phyloP scores from a whole-genome alignment of 495 filamentous ascomycete genomes.

The Aspergillus affinis region DNA sequence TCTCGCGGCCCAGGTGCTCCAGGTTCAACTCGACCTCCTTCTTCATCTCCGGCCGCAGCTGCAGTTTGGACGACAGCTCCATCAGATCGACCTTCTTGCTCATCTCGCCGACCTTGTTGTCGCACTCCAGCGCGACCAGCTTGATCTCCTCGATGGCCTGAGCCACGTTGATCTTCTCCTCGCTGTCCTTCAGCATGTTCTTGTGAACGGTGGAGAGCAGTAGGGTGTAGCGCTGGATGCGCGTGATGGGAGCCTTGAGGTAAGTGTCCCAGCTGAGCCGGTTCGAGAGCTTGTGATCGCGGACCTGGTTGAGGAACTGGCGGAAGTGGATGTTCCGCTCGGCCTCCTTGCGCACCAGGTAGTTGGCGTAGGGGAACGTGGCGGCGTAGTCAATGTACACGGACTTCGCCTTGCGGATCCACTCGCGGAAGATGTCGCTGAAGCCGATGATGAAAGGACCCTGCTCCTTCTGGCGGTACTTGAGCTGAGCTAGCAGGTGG shows the following conservation, averaged over 20 bases:
- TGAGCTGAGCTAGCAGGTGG: constrained; percentile 89
- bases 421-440: constrained; percentile 97
- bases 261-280: constrained; percentile 93
- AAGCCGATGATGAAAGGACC: constrained; percentile 93
- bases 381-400: constrained; percentile 93
- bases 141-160: constrained; percentile 95
- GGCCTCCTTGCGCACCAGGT: constrained; percentile 79
- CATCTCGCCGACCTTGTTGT: constrained; percentile 92
- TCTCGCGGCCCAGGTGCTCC: constrained; percentile 84
- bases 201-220: constrained; percentile 80
- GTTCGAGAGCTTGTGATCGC: constrained; percentile 76
- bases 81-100: constrained; percentile 84
- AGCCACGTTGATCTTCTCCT: constrained; percentile 85
- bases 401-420: constrained; percentile 89
- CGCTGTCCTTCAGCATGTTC: constrained; percentile 77
- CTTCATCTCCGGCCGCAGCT: constrained; percentile 83
- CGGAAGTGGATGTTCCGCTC: constrained; percentile 84
- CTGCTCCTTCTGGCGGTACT: constrained; percentile 96
- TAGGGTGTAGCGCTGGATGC: constrained; percentile 87
- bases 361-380: constrained; percentile 79
- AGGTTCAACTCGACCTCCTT: constrained; percentile 80
- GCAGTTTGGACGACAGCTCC: constrained; percentile 79
- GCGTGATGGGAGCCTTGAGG: constrained; percentile 87
- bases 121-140: constrained; percentile 86
- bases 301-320: constrained; percentile 76